A percentile compares a stretch with the other conserved stretches of the same genome.
phyloP scores from a whole-genome alignment of 1,284 basidiomycete genomes.

The Inonotus hispidus region DNA sequence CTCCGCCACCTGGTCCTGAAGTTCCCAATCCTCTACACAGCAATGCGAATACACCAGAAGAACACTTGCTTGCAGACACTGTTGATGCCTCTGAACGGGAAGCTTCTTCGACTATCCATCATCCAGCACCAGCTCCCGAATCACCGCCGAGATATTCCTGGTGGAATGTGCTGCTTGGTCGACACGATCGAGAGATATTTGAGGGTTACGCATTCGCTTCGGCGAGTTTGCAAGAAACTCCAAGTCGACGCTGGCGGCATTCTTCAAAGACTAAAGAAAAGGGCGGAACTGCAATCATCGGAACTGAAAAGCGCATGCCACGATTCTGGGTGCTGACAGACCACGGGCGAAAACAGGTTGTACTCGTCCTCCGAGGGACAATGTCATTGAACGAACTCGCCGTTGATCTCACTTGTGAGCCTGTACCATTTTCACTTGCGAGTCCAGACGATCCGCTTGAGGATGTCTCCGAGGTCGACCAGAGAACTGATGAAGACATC shows the following conservation, averaged over 20 bases:
- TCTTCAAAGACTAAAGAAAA: slow-evolving; percentile 30
- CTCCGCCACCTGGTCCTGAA: slow-evolving; percentile 23
- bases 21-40: slow-evolving; percentile 25
- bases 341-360: slow-evolving; percentile 63
- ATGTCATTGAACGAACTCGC: slow-evolving; percentile 80
- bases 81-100: slow-evolving; percentile 67
- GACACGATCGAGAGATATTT: slow-evolving; percentile 75
- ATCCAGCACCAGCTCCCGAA: slow-evolving; percentile 8
- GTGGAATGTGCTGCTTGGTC: slow-evolving; percentile 74
- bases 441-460: slow-evolving; percentile 25
- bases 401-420: slow-evolving; percentile 76
- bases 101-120: slow-evolving; percentile 26
- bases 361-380: slow-evolving; percentile 58
- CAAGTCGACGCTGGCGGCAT: slow-evolving; percentile 24
- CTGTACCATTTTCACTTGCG: slow-evolving; percentile 58
- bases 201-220: slow-evolving; percentile 43
- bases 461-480: slow-evolving; percentile 24
- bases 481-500: slow-evolving; percentile 23
- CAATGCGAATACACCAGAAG: slow-evolving; percentile 36
- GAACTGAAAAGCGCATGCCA: slow-evolving; percentile 68
- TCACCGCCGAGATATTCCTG: slow-evolving; percentile 48
- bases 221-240: slow-evolving; percentile 16
- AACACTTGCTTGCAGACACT: slow-evolving; percentile 57
- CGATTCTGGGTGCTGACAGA: slow-evolving; percentile 79
- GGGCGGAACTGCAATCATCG: slow-evolving; percentile 46